These are phyloP conservation scores for Aegilops bicornis DNA, from an alignment of 176 grass and related monocot genomes.

Conservation along the genomic window DNA sequence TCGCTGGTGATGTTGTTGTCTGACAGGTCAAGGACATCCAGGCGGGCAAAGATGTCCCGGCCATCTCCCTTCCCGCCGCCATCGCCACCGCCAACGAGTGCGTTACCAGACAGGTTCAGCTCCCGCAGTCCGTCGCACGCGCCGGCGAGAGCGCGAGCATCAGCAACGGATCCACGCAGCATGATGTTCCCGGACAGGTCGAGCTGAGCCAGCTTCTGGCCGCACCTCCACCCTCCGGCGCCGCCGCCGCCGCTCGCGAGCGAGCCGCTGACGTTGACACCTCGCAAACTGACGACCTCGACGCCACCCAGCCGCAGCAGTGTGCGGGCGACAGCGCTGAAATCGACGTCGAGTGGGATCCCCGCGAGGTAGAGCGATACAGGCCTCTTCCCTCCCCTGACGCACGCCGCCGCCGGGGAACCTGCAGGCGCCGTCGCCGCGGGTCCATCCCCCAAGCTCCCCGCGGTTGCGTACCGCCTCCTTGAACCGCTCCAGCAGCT, in stretches of 20 bases:
- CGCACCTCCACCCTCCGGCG: background rate
- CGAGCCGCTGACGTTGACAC: conserved; percentile 38
- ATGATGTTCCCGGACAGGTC: conserved; percentile 49
- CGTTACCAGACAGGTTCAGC: conserved; percentile 57
- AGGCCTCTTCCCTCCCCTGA: conserved; percentile 18
- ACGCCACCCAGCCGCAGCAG: conserved; percentile 30
- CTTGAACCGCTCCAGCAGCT: conserved; percentile 54
- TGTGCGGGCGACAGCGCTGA: conserved; percentile 26
- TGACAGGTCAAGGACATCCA: conserved; percentile 56
- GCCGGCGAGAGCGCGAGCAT: conserved; percentile 23
- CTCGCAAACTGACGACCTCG: conserved; percentile 42
- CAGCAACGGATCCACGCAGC: conserved; percentile 31
- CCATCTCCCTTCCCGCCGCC: background rate
- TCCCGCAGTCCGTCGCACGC: conserved; percentile 38
- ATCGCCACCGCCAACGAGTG: background rate
- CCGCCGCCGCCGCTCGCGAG: background rate
- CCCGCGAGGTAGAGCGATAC: conserved; percentile 31
- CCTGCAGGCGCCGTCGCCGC: conserved; percentile 15
- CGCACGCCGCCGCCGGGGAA: conserved; percentile 48
- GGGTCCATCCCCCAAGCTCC: conserved; percentile 36
- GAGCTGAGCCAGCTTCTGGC: conserved; percentile 17
- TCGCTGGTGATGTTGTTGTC: conserved; percentile 42
- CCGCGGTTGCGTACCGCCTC: conserved; percentile 30
- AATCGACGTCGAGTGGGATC: conserved; percentile 32
- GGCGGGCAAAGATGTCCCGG: background rate